Base-by-base conservation (phyloP, 257 asterid species). In the Ocimum tenuiflorum region DNA sequence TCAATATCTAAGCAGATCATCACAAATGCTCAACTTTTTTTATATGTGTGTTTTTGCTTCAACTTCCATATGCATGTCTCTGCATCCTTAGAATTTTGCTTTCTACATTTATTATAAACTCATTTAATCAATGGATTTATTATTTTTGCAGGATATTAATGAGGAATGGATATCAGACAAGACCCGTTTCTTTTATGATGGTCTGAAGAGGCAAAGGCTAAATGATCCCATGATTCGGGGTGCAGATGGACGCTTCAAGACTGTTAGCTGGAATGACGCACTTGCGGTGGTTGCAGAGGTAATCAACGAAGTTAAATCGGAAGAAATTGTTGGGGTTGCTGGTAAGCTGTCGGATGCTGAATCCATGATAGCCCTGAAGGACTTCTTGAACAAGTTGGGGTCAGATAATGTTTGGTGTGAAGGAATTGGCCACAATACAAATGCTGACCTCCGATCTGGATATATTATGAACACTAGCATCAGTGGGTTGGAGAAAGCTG, bases 81-180 rank as follows among this genome's bases (percentile, higher is more conserved):
- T 74, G 29, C 49, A 0, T 15, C 49, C 23, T 66, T n/a, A n/a
- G n/a, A n/a, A n/a, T n/a, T n/a, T n/a, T n/a, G n/a, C n/a, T n/a
- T n/a, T n/a, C n/a, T n/a, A n/a, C n/a, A n/a, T n/a, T n/a, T n/a
- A n/a, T 48, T 10, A 15, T 48, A 51, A 47, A 24, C 11, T 38
- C 33, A 18, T 59, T 59, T 29, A 39, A 20, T 38, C 18, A 11
- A 36, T 36, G 10, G 48, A 41, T 36, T 65, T 33, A n/a, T n/a
- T n/a, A n/a, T 59, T 10, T 68, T 23, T 80, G 63, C 82, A 86
- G 99, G 99, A 88, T 67, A 94, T 94, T 73, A 94, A 94, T 62
- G 99, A 94, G 75, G 99, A 94, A 77, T 94, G 99, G 99, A 94
- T 94, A 76, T 94, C 99, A 56, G 99, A 94, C 69, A 94, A 90